Conservation (phyloP, 129 eudicot genomes). For the Mikania micrantha region DNA sequence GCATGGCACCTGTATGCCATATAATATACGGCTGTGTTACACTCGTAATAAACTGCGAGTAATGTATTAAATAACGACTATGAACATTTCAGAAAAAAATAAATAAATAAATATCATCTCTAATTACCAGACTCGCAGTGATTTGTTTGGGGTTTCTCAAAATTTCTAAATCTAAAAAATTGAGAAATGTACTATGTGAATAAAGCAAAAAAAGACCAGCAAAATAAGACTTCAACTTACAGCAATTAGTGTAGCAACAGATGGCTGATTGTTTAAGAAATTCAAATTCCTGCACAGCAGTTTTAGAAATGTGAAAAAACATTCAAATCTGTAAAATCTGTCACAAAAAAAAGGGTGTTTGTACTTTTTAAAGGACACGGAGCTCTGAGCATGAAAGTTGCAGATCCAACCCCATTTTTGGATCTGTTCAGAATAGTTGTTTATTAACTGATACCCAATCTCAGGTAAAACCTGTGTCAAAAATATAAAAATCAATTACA, state of each 20-base stretch:
- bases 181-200: neutral
- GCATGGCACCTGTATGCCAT: constrained; percentile 75
- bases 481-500: constrained; percentile 5
- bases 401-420: constrained; percentile 98
- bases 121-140: no score
- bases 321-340: neutral
- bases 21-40: neutral
- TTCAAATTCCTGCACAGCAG: constrained; percentile 60
- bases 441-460: constrained; percentile 68
- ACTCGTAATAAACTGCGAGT: neutral
- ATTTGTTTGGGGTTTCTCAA: neutral
- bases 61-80: neutral
- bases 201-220: neutral
- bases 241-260: constrained; percentile 60
- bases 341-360: neutral
- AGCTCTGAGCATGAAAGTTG: constrained; percentile 53
- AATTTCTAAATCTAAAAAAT: neutral
- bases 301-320: constrained; percentile 6
- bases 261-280: constrained; percentile 60
- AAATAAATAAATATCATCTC: no score
- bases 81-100: neutral
- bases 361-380: constrained; percentile 72
- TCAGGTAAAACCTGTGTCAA: constrained; percentile 72
- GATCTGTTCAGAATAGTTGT: constrained; percentile 64
- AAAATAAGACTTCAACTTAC: constrained; percentile 33